Conservation (phyloP, 129 eudicot genomes). For the Cynara cardunculus region DNA sequence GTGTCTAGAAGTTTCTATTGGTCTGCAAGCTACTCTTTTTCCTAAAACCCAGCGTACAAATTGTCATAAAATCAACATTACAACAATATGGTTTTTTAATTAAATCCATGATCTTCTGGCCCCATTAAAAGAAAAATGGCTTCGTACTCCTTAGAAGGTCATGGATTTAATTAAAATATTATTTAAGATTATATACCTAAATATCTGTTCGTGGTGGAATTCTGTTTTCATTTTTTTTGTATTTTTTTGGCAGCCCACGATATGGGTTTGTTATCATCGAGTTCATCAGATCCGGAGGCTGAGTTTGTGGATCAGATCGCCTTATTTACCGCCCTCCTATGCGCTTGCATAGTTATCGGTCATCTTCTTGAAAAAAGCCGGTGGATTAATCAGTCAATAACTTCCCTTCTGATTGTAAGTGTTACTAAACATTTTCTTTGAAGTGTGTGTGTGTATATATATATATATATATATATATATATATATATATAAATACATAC, state of each 20-base stretch:
- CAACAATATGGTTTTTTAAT: neutral
- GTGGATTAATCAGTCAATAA: constrained; percentile 67
- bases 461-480: too few species aligned
- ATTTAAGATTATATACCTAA: neutral
- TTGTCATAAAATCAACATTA: neutral
- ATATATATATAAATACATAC: too few species aligned
- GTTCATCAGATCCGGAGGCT: constrained; percentile 13
- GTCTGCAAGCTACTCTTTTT: neutral
- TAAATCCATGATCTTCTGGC: neutral
- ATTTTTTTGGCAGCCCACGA: neutral
- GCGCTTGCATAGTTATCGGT: constrained; percentile 60
- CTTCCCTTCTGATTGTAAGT: constrained; percentile 68
- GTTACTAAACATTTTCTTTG: neutral
- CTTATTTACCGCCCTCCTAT: constrained; percentile 60
- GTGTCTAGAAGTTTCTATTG: neutral
- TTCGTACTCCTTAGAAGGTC: neutral
- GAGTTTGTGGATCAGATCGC: constrained; percentile 39
- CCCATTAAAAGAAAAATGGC: neutral
- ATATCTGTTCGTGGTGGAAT: neutral
- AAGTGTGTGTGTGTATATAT: neutral
- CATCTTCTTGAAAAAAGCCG: constrained; percentile 50
- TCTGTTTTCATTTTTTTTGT: neutral
- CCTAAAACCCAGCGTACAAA: neutral
- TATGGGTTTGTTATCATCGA: constrained; percentile 12
- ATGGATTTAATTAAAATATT: neutral